phyloP scores from a whole-genome alignment of 202 grass and related monocot genomes.

The Setaria viridis region DNA sequence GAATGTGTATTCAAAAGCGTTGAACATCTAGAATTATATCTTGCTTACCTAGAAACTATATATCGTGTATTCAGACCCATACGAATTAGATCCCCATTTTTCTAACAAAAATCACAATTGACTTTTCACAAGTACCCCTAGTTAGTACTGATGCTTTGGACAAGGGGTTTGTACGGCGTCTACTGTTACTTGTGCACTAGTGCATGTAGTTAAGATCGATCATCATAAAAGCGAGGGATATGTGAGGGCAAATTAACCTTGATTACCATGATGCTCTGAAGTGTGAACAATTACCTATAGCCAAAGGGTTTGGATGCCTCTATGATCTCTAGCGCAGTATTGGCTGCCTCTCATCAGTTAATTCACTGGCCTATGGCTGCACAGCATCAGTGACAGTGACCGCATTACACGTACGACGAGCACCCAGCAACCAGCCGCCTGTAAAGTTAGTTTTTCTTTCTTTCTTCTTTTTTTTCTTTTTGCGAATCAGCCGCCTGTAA shows the following conservation, averaged over 20 bases:
- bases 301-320: conserved; percentile 21
- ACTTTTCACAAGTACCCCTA: too few species aligned
- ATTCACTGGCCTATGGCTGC: neutral
- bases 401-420: neutral
- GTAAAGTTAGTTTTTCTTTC: too few species aligned
- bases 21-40: too few species aligned
- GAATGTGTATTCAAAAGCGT: too few species aligned
- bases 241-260: neutral
- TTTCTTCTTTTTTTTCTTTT: too few species aligned
- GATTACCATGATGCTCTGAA: neutral
- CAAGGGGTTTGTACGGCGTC: neutral
- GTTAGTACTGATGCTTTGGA: neutral
- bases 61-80: too few species aligned
- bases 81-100: too few species aligned
- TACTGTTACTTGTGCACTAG: too few species aligned
- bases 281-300: neutral
- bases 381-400: conserved; percentile 4
- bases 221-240: neutral
- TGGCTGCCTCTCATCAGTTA: conserved; percentile 3
- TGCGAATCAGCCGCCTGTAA: neutral
- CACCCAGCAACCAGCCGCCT: neutral
- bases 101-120: too few species aligned
- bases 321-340: neutral
- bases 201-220: neutral
- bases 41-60: too few species aligned